Percentiles rank a stretch among this genome's conserved stretches.
Conservation (phyloP, 495 filamentous ascomycete genomes). For the Hapsidospora chrysogenum region DNA sequence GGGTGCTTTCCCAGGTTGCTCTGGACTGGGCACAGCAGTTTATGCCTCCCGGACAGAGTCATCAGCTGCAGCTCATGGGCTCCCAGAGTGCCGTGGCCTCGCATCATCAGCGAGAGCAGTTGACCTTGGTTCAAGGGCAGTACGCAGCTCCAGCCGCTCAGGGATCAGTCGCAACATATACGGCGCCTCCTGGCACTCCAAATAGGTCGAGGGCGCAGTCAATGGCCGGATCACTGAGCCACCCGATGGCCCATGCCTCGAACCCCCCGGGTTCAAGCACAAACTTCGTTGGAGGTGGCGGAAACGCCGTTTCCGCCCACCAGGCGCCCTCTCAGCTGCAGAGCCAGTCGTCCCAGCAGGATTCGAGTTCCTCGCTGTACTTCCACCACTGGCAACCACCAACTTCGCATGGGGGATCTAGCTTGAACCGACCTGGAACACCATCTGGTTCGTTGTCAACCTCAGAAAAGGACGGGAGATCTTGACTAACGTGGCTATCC, state of each 20-base stretch:
- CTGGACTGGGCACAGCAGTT: constrained; percentile 67
- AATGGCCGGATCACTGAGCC: constrained; percentile 9
- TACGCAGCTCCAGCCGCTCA: background rate
- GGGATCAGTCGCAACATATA: background rate
- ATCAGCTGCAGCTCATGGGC: constrained; percentile 34
- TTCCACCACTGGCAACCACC: constrained; percentile 91
- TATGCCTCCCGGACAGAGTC: constrained; percentile 29
- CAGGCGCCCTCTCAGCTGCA: constrained; percentile 11
- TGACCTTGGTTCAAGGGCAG: background rate
- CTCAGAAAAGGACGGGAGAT: constrained; percentile 26
- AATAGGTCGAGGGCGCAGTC: constrained; percentile 13
- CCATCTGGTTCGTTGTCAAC: constrained; percentile 49
- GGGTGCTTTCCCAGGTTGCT: constrained; percentile 32
- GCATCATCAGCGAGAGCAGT: constrained; percentile 22
- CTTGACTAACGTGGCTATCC: constrained; percentile 26
- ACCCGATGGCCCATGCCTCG: constrained; percentile 10
- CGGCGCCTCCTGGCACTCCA: constrained; percentile 10
- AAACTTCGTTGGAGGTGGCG: constrained; percentile 7
- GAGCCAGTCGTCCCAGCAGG: constrained; percentile 29
- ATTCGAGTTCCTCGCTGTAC: constrained; percentile 57
- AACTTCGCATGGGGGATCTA: constrained; percentile 32
- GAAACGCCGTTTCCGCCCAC: constrained; percentile 13
- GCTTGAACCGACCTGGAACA: constrained; percentile 42
- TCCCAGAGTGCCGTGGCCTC: constrained; percentile 28
- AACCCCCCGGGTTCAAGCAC: constrained; percentile 15